Percentiles rank a stretch among this genome's conserved stretches.
These are phyloP conservation scores for Xylaria flabelliformis DNA, from an alignment of 495 filamentous ascomycete genomes.

Conservation along the genomic window DNA sequence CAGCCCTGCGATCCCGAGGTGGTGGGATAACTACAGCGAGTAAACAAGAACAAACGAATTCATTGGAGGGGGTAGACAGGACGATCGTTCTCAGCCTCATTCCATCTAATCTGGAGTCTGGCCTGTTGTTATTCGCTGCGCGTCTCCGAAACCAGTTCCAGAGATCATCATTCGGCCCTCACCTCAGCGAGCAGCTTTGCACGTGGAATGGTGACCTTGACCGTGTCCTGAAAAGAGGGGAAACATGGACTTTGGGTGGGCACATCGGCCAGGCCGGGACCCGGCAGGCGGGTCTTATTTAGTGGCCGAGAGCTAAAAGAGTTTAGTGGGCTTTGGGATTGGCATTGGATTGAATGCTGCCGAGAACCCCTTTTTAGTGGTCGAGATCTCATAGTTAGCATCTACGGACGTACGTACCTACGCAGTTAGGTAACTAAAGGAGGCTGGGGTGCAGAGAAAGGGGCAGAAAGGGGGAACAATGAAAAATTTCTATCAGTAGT, in stretches of 20 bases:
- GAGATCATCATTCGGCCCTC: constrained; percentile 15
- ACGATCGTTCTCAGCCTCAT: constrained; percentile 28
- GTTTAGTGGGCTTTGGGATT: neutral
- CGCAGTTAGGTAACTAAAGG: no score
- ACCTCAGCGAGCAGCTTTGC: constrained; percentile 8
- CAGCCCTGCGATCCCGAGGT: neutral
- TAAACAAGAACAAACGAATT: constrained; percentile 16
- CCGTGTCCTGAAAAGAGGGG: constrained; percentile 15
- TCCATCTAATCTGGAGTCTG: neutral
- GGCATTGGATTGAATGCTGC: neutral
- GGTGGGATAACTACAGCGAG: neutral
- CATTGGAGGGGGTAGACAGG: constrained; percentile 7
- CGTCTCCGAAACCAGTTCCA: constrained; percentile 9
- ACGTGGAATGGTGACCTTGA: constrained; percentile 17
- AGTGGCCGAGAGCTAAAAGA: neutral
- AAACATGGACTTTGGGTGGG: neutral
- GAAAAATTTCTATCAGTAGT: neutral
- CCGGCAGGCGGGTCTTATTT: constrained; percentile 8
- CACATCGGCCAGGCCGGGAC: neutral
- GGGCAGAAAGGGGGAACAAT: neutral
- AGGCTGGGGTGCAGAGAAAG: no score
- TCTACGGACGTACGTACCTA: neutral
- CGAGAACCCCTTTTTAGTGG: neutral
- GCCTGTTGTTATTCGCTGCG: constrained; percentile 13
- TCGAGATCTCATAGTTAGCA: neutral